Conservation (phyloP, 371 early-diverging fungal species). For the Circinella umbellata region DNA sequence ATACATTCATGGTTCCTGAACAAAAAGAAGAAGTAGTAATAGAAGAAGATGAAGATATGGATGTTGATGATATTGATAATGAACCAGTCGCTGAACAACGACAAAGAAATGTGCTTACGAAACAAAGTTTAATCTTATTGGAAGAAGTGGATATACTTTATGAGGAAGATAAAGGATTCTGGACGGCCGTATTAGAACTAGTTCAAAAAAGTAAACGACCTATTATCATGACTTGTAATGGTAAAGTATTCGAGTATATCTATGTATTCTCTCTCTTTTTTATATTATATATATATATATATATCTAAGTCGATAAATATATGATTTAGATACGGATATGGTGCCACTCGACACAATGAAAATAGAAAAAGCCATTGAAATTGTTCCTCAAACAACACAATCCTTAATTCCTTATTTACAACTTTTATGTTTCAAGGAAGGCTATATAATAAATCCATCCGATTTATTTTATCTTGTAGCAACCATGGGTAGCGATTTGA, state of each 20-base stretch:
- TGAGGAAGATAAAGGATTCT: slow-evolving; percentile 85
- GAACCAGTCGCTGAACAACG: not conserved
- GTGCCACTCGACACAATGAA: slow-evolving; percentile 34
- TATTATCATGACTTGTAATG: slow-evolving; percentile 83
- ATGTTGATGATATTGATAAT: not conserved
- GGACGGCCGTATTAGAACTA: slow-evolving; percentile 71
- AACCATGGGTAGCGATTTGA: slow-evolving; percentile 35
- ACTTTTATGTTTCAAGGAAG: slow-evolving; percentile 41
- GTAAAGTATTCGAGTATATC: slow-evolving; percentile 33
- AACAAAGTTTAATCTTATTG: slow-evolving; percentile 73
- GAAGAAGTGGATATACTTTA: slow-evolving; percentile 86
- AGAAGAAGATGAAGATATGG: not conserved
- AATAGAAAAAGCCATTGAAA: slow-evolving; percentile 25
- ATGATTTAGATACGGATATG: slow-evolving; percentile 24
- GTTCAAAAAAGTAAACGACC: slow-evolving; percentile 79
- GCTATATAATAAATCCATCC: slow-evolving; percentile 32
- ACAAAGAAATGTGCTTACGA: not conserved
- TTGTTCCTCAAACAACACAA: slow-evolving; percentile 22
- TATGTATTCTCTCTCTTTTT: too few species aligned
- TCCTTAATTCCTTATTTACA: slow-evolving; percentile 42
- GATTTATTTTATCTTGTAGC: slow-evolving; percentile 36
- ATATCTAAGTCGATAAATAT: not conserved
- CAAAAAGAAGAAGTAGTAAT: not conserved
- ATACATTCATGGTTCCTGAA: not conserved
- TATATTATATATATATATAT: too few species aligned